Evolutionary conservation across 1,284 basidiomycete genomes (phyloP), one percentile per base, ranked within the genome.

Genomic region (Spongispora temasekensis): DNA sequence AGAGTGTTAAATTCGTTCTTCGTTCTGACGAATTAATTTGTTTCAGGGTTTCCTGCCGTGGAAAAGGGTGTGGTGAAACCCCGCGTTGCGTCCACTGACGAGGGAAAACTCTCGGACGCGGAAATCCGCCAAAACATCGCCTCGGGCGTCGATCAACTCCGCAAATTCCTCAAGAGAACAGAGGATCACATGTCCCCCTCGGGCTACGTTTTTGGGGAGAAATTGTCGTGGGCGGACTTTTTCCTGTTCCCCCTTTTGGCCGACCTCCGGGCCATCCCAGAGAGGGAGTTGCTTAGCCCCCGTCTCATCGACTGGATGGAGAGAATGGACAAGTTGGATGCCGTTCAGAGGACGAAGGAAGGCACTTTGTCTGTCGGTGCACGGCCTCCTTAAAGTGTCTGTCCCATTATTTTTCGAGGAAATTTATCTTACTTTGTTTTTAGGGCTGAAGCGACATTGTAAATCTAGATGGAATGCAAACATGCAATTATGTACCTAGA

Each of bases 201-300:
- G 3, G 74, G 70, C 19, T 73, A 70, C 25, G 58, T 70, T 1
- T 75, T 75, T 56, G 72, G 73, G 4, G 59, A 62, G 8, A 62
- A 63, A 44, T 19, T 71, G 44, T 67, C 56, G 3, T 73, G 72
- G 72, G 72, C 74, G 10, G 72, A 73, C 58, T 74, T 74, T 53
- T 76, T 75, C 64, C 65, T 76, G 17, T 74, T 60, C 44, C 69
- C 72, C 9, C 69, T 76, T 2, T 57, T 73, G 46, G 71, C 72
- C n/a, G 72, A 73, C 30, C 62, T 76, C 7, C 57, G 48, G 23
- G 71, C 73, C 1, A 66, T 64, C 6, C 69, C 74, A 0, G 72
- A 75, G 23, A 60, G 64, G 15, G 67, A 66, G 17, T 2, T 72
- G 35, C 51, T 76, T 21, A 65, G 65, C 6, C 64, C 64, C 2